Conservation (phyloP, 2,329 filamentous ascomycete genomes). For the Helotiales sp. region DNA sequence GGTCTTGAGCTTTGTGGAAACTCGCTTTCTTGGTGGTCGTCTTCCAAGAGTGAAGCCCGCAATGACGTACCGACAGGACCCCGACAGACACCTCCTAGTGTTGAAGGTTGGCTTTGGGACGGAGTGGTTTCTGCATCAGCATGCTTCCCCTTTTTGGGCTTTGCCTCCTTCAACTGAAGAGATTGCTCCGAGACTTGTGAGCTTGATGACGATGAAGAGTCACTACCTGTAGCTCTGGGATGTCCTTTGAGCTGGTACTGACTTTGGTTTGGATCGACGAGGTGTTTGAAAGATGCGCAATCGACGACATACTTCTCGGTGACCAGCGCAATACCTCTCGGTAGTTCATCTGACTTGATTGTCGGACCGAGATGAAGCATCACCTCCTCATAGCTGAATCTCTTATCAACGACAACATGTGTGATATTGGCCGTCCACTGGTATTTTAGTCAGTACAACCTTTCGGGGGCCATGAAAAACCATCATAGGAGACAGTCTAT, state of each 20-base stretch:
- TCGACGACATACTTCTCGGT: constrained; percentile 73
- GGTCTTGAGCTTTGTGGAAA: constrained; percentile 18
- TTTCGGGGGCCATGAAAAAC: background rate
- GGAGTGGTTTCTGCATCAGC: constrained; percentile 48
- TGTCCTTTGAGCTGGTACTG: constrained; percentile 58
- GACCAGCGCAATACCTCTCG: constrained; percentile 59
- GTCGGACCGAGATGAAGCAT: constrained; percentile 54
- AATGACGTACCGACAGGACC: background rate
- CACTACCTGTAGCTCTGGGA: background rate
- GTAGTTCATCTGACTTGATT: constrained; percentile 29
- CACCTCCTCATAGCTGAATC: constrained; percentile 67
- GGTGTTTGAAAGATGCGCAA: constrained; percentile 61
- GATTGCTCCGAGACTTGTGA: constrained; percentile 35
- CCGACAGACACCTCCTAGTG: constrained; percentile 15
- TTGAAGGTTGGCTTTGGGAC: constrained; percentile 42
- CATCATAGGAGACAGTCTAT: background rate
- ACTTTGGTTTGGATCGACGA: constrained; percentile 63
- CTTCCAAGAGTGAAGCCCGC: constrained; percentile 11
- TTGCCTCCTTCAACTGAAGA: constrained; percentile 55
- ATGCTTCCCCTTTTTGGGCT: constrained; percentile 48
- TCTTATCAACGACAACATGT: constrained; percentile 79
- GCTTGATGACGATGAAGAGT: background rate
- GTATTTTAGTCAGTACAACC: background rate
- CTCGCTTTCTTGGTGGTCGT: background rate
- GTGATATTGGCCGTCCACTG: constrained; percentile 62